Evolutionary conservation across 2,329 filamentous ascomycete species (phyloP).

Genomic region (Phaeoacremonium minimum): DNA sequence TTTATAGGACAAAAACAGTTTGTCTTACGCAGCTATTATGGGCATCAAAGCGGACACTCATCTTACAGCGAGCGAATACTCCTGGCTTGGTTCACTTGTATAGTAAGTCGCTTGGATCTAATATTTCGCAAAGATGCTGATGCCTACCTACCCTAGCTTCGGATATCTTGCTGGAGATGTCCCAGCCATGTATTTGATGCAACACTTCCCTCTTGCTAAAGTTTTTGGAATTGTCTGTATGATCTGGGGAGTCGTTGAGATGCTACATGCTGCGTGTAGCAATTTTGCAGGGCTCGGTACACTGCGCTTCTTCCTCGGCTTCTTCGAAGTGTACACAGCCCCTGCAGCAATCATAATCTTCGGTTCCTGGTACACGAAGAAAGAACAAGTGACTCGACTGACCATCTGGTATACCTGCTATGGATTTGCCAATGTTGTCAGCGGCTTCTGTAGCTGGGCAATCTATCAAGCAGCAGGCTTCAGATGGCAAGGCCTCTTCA

Average conservation of each 20-base stretch:
- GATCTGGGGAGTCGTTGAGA: conserved; percentile 2
- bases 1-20: conserved; percentile 2
- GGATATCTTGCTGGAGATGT: conserved; percentile 3
- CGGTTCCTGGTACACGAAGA: conserved; percentile 2
- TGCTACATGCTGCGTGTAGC: conserved; percentile 1
- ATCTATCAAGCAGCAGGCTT: conserved; percentile 2
- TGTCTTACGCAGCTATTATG: conserved; percentile 2
- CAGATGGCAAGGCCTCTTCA: conserved; percentile 2
- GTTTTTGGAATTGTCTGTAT: conserved; percentile 2
- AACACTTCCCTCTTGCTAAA: conserved; percentile 2
- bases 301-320: conserved; percentile 1
- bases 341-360: conserved; percentile 1
- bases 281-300: conserved; percentile 1
- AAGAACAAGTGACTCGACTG: conserved; percentile 2
- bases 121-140: background rate
- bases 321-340: conserved; percentile 2
- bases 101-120: conserved; percentile 1
- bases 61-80: conserved; percentile 2
- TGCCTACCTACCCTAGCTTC: conserved; percentile 1
- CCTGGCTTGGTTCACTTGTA: conserved; percentile 2
- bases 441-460: conserved; percentile 4
- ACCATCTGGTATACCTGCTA: conserved; percentile 3
- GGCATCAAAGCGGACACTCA: conserved; percentile 3
- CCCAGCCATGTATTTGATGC: conserved; percentile 2
- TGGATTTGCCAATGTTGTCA: conserved; percentile 1